Base-by-base conservation (phyloP, 805 yeast genomes). In the Pichia ethanolica region DNA sequence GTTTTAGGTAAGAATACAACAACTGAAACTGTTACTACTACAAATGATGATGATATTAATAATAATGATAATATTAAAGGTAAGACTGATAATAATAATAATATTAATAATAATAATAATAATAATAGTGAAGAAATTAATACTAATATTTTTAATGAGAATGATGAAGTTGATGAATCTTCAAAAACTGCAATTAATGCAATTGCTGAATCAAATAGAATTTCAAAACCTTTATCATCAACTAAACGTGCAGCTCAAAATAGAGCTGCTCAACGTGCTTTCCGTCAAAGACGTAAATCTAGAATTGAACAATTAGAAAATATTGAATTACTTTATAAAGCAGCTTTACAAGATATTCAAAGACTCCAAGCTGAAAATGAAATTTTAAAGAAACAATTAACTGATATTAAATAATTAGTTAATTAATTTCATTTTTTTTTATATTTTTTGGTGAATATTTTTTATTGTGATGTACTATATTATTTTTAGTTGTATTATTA, bases 191-290 rank as follows among this genome's bases (percentile, higher is more conserved):
- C 20, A 41, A 44, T 33, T 36, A 43, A 42, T 27, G 45, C 43
- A 8, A 26, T 45, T 27, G 45, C 41, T 28, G 45, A 35, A 35
- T 43, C 45, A n/a, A 43, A 26, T 28, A 35, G 32, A 3, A 32
- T 46, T 9, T 34, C 25, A 12, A 46, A 46, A 30, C 39, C 45
- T 4, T 10, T 37, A 5, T 42, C 50, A 12, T 20, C 20, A 5
- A 26, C 93, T 39, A 88, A 87, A 65, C 79, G 97, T 54, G 97
- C 97, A 1, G 89, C 84, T 8, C 97, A 90, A 68, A 90, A 90
- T 71, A 74, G 97, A 61, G 82, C 80, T 53, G 97, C 97, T 5
- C 97, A 90, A 69, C 79, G 87, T 57, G 96, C 96, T 8, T 90
- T 89, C 69, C 77, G 97, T 62, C 82, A 81, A 62, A 76, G 97